Evolutionary conservation across 441 rosid species (phyloP), one percentile per base, ranked within the genome.

Genomic region (Manihot esculenta): DNA sequence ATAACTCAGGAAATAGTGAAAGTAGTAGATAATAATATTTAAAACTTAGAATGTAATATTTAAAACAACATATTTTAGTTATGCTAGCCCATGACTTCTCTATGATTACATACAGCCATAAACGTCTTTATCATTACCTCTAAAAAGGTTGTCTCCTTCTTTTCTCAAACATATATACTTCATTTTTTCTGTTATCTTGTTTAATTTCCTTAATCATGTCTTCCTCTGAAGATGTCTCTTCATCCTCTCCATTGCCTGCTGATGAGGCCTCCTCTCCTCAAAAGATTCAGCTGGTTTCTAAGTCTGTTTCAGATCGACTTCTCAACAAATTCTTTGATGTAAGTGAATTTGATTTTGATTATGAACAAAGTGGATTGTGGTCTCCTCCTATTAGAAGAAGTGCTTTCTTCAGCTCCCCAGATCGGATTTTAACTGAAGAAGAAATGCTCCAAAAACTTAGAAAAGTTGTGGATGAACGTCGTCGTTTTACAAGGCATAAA

Each of bases 311-410:
- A 9, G 88, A 90, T 76, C 59, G 78, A 48, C 88, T 90, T 49
- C 93, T 91, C 0, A 64, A 82, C 0, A 93, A 89, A 78, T 93
- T 88, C 83, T 82, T 69, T 49, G 93, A 92, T 68, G 85, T 76
- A 15, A 83, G 84, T 8, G 92, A 88, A 65, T 91, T 72, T 45
- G 85, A 85, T 69, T 93, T 93, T 64, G 88, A 93, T 68, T 83
- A 85, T 44, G 83, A 81, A 76, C 64, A 69, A 56, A 93, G 97
- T 38, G 94, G 91, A 45, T 41, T 93, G 62, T 93, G 97, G 96
- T 93, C 97, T 76, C 97, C 98, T 23, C 90, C 91, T 0, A 54
- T 88, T 65, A 76, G 68, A 76, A 80, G 89, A 70, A 86, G 70
- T 5, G 82, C 79, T 15, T 93, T 88, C 82, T 71, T 91, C 77